Percentiles rank a stretch among this genome's conserved stretches.
phyloP scores from a whole-genome alignment of 1,139 yeast species.

The Suhomyces bolitotheri region DNA sequence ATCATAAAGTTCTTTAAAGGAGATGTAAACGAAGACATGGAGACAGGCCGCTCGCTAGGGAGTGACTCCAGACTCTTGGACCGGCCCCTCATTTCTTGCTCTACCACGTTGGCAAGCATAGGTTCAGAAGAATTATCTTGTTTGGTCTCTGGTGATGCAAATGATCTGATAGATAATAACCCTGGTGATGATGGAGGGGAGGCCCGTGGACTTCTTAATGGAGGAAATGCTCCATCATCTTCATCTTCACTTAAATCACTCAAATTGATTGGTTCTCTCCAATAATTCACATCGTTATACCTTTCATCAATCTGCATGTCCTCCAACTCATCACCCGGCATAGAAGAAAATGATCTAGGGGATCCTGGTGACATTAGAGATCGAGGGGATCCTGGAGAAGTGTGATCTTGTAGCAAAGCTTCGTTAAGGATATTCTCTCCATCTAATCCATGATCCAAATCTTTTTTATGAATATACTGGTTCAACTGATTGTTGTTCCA shows the following conservation, averaged over 20 bases:
- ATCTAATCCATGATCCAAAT: neutral
- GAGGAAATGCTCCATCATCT: slow-evolving; percentile 20
- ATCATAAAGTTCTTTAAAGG: slow-evolving; percentile 48
- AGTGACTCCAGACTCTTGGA: slow-evolving; percentile 12
- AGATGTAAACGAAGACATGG: slow-evolving; percentile 41
- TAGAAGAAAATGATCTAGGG: slow-evolving; percentile 21
- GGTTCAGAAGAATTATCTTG: slow-evolving; percentile 2
- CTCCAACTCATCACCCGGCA: slow-evolving; percentile 24
- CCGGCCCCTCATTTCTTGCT: slow-evolving; percentile 3
- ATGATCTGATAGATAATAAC: slow-evolving; percentile 19
- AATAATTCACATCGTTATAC: slow-evolving; percentile 83
- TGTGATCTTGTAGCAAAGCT: neutral
- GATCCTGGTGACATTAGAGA: slow-evolving; percentile 8
- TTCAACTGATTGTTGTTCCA: slow-evolving; percentile 43
- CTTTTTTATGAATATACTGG: slow-evolving; percentile 29
- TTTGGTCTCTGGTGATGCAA: slow-evolving; percentile 8
- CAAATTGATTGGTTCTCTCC: slow-evolving; percentile 77
- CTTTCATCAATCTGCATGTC: slow-evolving; percentile 51
- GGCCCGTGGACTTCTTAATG: slow-evolving; percentile 1
- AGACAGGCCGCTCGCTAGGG: slow-evolving; percentile 27
- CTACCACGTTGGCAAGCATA: slow-evolving; percentile 3
- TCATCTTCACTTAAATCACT: slow-evolving; percentile 56
- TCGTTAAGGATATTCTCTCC: neutral
- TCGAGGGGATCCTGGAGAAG: neutral
- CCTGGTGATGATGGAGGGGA: slow-evolving; percentile 18